phyloP scores from a whole-genome alignment of 2,329 filamentous ascomycete species.

The Davidsoniella neocaledoniae region DNA sequence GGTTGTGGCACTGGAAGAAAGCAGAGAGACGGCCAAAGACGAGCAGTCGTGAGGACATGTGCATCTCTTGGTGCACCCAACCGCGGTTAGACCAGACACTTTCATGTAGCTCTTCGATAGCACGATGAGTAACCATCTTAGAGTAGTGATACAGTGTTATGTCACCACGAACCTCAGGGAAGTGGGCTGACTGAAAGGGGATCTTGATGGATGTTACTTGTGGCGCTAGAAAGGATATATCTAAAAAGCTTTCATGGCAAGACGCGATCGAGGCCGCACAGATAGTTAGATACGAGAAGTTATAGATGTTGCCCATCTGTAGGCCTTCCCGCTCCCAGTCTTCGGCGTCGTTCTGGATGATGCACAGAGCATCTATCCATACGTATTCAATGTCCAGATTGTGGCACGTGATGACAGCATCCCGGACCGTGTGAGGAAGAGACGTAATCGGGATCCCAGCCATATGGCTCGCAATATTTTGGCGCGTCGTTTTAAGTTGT shows the following conservation, averaged over 20 bases:
- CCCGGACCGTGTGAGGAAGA: neutral
- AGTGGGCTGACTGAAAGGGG: neutral
- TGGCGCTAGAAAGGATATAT: neutral
- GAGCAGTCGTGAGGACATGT: neutral
- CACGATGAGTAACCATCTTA: neutral
- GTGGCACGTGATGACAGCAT: neutral
- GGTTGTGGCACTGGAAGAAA: neutral
- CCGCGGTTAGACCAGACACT: neutral
- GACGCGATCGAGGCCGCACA: neutral
- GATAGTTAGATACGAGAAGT: neutral
- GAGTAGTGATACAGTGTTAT: neutral
- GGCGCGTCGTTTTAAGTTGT: neutral
- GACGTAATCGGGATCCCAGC: neutral
- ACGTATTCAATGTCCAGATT: conserved; percentile 6
- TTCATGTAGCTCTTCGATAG: neutral
- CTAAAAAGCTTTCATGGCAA: neutral
- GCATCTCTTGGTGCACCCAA: neutral
- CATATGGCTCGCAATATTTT: conserved; percentile 1
- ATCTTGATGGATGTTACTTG: neutral
- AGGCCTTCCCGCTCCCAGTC: conserved; percentile 16
- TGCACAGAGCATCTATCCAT: conserved; percentile 18
- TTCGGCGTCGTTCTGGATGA: conserved; percentile 14
- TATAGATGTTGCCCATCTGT: conserved; percentile 2
- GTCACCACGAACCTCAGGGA: neutral
- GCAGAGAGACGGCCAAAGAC: neutral